Evolutionary conservation across 768 basidiomycete species (phyloP).

Genomic region (Kwoniella europaea): DNA sequence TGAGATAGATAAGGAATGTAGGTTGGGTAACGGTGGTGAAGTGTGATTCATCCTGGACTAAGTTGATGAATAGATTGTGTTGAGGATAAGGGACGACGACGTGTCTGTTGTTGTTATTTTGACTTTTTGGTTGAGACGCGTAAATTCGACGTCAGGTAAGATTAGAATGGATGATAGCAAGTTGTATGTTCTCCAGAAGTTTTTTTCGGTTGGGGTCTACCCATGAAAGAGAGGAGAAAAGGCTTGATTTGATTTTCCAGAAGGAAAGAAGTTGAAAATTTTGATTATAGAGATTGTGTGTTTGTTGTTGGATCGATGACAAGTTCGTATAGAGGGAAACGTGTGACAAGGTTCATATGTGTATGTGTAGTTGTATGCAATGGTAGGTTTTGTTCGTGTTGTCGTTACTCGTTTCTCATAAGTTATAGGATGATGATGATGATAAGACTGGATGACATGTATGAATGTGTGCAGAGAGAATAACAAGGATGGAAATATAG

Average conservation of each 20-base stretch:
- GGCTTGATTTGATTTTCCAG: neutral
- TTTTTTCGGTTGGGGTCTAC: neutral
- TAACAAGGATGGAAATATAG: neutral
- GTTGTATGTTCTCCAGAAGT: neutral
- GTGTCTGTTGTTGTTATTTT: neutral
- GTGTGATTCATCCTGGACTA: conserved; percentile 6
- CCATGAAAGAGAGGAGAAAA: neutral
- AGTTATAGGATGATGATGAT: neutral
- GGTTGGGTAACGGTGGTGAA: conserved; percentile 48
- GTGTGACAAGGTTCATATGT: conserved; percentile 2
- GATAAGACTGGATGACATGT: neutral
- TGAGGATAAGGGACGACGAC: neutral
- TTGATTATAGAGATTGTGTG: neutral
- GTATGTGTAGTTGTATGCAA: neutral
- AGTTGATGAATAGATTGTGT: neutral
- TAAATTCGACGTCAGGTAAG: neutral
- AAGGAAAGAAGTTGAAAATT: neutral
- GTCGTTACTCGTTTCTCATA: conserved; percentile 17
- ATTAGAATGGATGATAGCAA: neutral
- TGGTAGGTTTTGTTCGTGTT: neutral
- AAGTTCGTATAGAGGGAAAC: neutral
- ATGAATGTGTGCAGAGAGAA: neutral
- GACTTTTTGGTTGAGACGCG: conserved; percentile 1
- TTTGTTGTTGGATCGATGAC: neutral
- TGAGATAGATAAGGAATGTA: conserved; percentile 49